Conservation (phyloP, 257 asterid genomes). For the Forsythia suspensa region DNA sequence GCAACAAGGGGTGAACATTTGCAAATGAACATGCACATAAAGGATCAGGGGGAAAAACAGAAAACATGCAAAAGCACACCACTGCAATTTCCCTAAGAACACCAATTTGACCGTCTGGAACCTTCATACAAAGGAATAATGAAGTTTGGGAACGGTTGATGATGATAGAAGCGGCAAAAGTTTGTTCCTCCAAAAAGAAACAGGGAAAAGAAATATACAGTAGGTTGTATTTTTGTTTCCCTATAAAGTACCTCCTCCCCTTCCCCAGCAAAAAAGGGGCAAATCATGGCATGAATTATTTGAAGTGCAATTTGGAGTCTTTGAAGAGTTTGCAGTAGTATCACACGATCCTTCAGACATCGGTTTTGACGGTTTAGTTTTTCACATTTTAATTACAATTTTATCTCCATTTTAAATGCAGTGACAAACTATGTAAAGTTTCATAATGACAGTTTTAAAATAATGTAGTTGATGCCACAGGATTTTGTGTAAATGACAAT, state of each 20-base stretch:
- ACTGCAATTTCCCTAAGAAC: background rate
- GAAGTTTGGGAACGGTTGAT: background rate
- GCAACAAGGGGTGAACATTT: background rate
- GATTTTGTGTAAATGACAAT: background rate
- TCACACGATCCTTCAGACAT: background rate
- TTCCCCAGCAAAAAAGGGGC: background rate
- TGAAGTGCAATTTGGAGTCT: background rate
- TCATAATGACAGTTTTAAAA: background rate
- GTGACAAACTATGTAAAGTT: background rate
- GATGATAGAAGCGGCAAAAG: background rate
- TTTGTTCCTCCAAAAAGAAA: background rate
- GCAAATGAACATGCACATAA: background rate
- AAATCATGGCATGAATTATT: background rate
- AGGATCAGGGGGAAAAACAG: background rate
- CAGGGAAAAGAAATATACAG: background rate
- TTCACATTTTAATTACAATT: background rate
- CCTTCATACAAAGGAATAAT: background rate
- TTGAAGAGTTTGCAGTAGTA: slow-evolving; percentile 1
- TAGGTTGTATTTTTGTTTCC: background rate
- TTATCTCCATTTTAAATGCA: background rate
- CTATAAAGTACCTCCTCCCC: background rate
- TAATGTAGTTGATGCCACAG: background rate
- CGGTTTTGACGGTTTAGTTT: background rate
- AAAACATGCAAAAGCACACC: background rate
- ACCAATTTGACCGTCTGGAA: background rate